Evolutionary conservation across 169 alveolate species (phyloP), one percentile per base, ranked within the genome.

Genomic region (Plasmodium cynomolgi): DNA sequence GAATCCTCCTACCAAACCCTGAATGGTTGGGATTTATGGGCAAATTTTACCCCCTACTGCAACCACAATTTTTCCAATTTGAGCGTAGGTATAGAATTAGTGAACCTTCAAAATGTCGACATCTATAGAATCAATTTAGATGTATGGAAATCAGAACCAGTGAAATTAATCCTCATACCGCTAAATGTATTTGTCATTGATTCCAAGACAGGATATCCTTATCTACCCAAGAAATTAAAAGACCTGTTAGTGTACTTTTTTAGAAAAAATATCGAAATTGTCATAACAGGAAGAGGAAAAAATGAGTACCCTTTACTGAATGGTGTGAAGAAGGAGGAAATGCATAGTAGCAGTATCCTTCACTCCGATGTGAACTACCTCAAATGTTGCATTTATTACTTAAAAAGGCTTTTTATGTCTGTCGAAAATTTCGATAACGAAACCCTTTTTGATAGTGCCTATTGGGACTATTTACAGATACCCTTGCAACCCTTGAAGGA

Each of bases 401-500:
- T 91, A 71, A 91, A 91, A 73, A 91, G 95, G 50, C 50, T 91
- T 13, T 91, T 91, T 50, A 71, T 82, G 84, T 91, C 95, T 7
- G 81, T 91, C 17, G 95, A 91, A 71, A 91, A 91, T 81, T 91
- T 91, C 31, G 95, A 91, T 82, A 91, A 44, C 39, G 85, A 91
- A 11, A 44, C 20, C 15, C 62, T 91, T 4, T 81, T 81, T 81
- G 92, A 91, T 15, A 41, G 39, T 34, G 95, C 91, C 4, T 96
- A 91, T 41, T 88, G 86, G 91, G 97, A 96, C 81, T 54, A 94
- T 50, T 71, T 95, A 13, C 98, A 96, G 79, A 92, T 92, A 26
- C 98, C 98, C 6, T 84, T 96, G 71, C 98, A 96, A 56, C 98
- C 98, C 1, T 83, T 96, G 33, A 95, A 96, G 56, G 98, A 96